phyloP scores from a whole-genome alignment of 2,329 filamentous ascomycete genomes.

The Ceratocystis destructans region DNA sequence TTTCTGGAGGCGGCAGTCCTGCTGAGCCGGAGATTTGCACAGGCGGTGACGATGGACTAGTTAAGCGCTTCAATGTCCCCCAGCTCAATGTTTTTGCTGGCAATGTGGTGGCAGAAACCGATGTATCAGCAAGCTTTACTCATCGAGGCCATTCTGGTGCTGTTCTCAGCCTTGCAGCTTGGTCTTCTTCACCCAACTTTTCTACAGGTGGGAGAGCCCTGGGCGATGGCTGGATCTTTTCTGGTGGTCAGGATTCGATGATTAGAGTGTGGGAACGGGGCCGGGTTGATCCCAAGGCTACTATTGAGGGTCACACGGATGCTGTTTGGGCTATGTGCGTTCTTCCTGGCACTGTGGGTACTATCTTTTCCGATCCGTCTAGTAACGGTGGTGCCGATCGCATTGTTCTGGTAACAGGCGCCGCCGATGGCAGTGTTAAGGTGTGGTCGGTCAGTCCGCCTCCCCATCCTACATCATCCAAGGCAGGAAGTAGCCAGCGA shows the following conservation, averaged over 20 bases:
- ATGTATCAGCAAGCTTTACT: conserved; percentile 87
- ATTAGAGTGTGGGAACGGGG: conserved; percentile 93
- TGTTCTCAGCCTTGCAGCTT: conserved; percentile 75
- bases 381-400: conserved; percentile 70
- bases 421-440: conserved; percentile 79
- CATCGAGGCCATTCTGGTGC: conserved; percentile 87
- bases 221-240: conserved; percentile 97
- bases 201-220: conserved; percentile 74
- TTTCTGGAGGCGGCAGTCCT: conserved; percentile 89
- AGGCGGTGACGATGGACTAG: conserved; percentile 83
- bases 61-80: conserved; percentile 95
- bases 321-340: conserved; percentile 94
- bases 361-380: conserved; percentile 63
- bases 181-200: conserved; percentile 76
- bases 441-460: conserved; percentile 91
- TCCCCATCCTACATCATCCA: conserved; percentile 70
- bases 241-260: conserved; percentile 84
- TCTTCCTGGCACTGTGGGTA: conserved; percentile 66
- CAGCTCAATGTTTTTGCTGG: conserved; percentile 49
- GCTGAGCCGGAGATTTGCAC: conserved; percentile 96
- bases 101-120: conserved; percentile 52
- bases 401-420: conserved; percentile 79
- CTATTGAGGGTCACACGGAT: conserved; percentile 85
- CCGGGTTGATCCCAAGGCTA: conserved; percentile 86
- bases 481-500: conserved; percentile 39